Evolutionary conservation across 768 basidiomycete genomes (phyloP), one percentile per base, ranked within the genome.

Genomic region (Candolleomyces aberdarensis): DNA sequence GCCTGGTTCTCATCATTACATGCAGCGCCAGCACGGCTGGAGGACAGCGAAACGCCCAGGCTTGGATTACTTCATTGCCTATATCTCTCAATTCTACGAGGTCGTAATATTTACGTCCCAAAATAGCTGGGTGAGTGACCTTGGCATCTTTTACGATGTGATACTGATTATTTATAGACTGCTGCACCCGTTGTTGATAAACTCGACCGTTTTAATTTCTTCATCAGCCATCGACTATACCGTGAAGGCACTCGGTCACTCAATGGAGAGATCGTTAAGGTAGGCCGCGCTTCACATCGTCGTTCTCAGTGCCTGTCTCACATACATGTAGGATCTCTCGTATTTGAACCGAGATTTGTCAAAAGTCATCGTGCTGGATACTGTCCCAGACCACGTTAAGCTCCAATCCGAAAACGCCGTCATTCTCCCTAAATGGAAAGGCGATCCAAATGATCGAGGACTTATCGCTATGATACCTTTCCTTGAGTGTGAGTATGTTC

Each of bases 61-160:
- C 4, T 92, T 95, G 15, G 97, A 99, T 71, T 98, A 99, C 76
- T 99, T 99, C 84, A 81, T 99, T 39, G 96, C 86, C 29, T 99
- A 99, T 72, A 85, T 99, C 52, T 93, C 94, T 0, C 96, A 98
- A 70, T 99, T 98, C 78, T 99, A 94, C 72, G 97, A 99, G 78
- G 85, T 98, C 60, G 96, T 98, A 39, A 80, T 99, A 57, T 99
- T 98, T 77, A 98, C 96, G 10, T 83, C 87, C 17, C 94, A 96
- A 75, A 84, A 91, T 59, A 80, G 84, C 68, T 98, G 96, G 73
- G 96, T 96, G 65, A 53, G 92, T 83, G 8, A 36, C 11, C 11
- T 36, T 36, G 8, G 36, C 11, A 36, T 36, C 11, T 8, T 36
- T 36, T 11, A 36, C 36, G 36, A 36, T 11, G 36, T 7, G 36